Evolutionary conservation across 208 protist genomes (phyloP).

Genomic region (Willaertia magna): DNA sequence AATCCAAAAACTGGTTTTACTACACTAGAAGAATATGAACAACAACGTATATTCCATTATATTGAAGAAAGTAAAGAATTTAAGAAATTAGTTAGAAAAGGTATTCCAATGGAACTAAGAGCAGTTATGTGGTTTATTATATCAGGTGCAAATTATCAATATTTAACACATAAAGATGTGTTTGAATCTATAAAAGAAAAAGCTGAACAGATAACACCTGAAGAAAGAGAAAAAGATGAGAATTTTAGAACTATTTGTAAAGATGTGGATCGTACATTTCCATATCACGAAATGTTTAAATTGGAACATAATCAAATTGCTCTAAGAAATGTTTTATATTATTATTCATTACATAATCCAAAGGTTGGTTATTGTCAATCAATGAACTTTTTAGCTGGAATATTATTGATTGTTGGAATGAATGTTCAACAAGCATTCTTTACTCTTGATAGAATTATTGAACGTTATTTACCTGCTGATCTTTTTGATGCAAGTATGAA

Average conservation of each 20-base stretch:
- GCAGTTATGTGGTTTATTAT: background rate
- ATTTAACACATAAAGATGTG: background rate
- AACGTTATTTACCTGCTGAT: background rate
- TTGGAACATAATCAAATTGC: background rate
- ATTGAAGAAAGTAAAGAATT: background rate
- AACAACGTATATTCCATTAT: background rate
- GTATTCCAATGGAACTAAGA: background rate
- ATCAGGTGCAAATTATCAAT: background rate
- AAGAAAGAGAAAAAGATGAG: background rate
- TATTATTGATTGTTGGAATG: background rate
- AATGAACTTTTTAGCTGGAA: constrained; percentile 20
- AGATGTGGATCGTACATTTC: constrained; percentile 5
- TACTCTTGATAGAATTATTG: background rate
- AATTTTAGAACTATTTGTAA: background rate
- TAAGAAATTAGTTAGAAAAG: background rate
- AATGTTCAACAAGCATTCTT: constrained; percentile 16
- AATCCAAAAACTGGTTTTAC: background rate
- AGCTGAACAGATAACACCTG: background rate
- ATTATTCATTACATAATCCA: constrained; percentile 6
- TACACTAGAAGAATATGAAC: background rate
- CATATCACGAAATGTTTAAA: background rate
- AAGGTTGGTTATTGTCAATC: constrained; percentile 23
- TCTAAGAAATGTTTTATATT: constrained; percentile 9
- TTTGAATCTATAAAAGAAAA: background rate
- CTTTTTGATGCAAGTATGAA: background rate